Percentiles rank a stretch among this genome's conserved stretches.
Conservation (phyloP, 495 filamentous ascomycete species). For the Schizothecium vesticola region DNA sequence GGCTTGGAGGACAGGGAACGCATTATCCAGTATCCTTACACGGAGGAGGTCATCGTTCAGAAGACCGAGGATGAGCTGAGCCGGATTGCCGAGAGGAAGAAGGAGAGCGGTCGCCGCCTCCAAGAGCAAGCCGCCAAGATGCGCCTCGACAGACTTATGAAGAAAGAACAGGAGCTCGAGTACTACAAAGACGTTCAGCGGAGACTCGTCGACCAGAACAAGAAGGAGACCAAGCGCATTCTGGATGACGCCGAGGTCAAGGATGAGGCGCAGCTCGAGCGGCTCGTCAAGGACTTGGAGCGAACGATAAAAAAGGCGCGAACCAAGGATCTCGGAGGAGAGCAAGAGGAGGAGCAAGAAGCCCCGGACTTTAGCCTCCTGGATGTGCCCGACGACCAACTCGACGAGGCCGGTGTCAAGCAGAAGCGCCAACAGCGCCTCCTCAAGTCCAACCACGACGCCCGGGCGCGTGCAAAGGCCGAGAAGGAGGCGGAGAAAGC, state of each 20-base stretch:
- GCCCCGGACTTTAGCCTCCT: constrained; percentile 80
- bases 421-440: constrained; percentile 87
- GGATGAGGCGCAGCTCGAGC: constrained; percentile 77
- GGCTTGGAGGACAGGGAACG: constrained; percentile 83
- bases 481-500: constrained; percentile 92
- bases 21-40: constrained; percentile 88
- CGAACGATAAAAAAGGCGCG: constrained; percentile 78
- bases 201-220: constrained; percentile 59
- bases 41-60: constrained; percentile 78
- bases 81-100: constrained; percentile 80
- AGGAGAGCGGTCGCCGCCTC: constrained; percentile 82
- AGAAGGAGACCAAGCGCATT: constrained; percentile 81
- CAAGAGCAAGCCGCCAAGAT: constrained; percentile 97
- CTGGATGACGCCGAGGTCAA: constrained; percentile 88
- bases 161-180: constrained; percentile 91
- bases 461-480: constrained; percentile 81
- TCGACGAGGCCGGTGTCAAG: constrained; percentile 85
- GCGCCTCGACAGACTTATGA: constrained; percentile 87
- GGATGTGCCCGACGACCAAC: constrained; percentile 82
- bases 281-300: constrained; percentile 79
- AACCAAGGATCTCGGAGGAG: constrained; percentile 85
- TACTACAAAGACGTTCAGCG: constrained; percentile 81
- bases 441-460: constrained; percentile 90
- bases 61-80: constrained; percentile 92
- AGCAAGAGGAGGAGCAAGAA: constrained; percentile 69